Percentiles rank a stretch among this genome's conserved stretches.
These are phyloP conservation scores for Westerdykella sp. DNA, from an alignment of 2,329 filamentous ascomycete species.

Conservation along the genomic window DNA sequence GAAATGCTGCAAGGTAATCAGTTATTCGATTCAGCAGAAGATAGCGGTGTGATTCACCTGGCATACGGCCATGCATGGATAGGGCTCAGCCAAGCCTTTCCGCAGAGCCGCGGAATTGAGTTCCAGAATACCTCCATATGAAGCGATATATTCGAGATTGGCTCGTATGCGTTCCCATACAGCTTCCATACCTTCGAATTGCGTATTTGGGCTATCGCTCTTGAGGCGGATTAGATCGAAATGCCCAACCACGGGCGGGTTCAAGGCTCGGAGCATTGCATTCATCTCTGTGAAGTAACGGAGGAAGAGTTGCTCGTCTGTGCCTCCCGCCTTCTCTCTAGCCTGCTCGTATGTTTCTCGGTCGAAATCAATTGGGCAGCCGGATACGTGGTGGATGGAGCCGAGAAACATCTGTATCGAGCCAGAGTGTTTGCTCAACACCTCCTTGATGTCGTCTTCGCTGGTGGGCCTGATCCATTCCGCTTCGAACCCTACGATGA, in stretches of 20 bases:
- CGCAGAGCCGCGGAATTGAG: slow-evolving; percentile 81
- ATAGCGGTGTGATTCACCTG: slow-evolving; percentile 50
- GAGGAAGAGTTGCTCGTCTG: slow-evolving; percentile 60
- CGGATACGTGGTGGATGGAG: slow-evolving; percentile 82
- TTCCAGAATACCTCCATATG: slow-evolving; percentile 79
- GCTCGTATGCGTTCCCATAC: slow-evolving; percentile 71
- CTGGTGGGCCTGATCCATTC: slow-evolving; percentile 79
- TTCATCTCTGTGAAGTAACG: slow-evolving; percentile 85
- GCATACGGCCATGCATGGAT: slow-evolving; percentile 74
- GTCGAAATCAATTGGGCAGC: slow-evolving; percentile 86
- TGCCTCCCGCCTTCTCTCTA: slow-evolving; percentile 49
- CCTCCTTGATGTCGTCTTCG: slow-evolving; percentile 53
- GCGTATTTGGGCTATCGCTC: slow-evolving; percentile 60
- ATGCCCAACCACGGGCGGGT: slow-evolving; percentile 79
- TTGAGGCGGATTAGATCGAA: slow-evolving; percentile 86
- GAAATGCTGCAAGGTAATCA: slow-evolving; percentile 53
- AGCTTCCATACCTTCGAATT: slow-evolving; percentile 51
- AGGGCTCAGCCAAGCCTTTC: slow-evolving; percentile 87
- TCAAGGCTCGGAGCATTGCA: slow-evolving; percentile 67
- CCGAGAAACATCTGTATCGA: slow-evolving; percentile 84
- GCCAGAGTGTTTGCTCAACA: slow-evolving; percentile 51
- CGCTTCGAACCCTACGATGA: slow-evolving; percentile 85
- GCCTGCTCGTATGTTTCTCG: slow-evolving; percentile 58
- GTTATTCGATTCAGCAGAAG: slow-evolving; percentile 1
- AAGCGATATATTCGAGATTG: slow-evolving; percentile 65